These are phyloP conservation scores for Citrus mangshanensis DNA, from an alignment of 345 rosid species.

Conservation along the genomic window DNA sequence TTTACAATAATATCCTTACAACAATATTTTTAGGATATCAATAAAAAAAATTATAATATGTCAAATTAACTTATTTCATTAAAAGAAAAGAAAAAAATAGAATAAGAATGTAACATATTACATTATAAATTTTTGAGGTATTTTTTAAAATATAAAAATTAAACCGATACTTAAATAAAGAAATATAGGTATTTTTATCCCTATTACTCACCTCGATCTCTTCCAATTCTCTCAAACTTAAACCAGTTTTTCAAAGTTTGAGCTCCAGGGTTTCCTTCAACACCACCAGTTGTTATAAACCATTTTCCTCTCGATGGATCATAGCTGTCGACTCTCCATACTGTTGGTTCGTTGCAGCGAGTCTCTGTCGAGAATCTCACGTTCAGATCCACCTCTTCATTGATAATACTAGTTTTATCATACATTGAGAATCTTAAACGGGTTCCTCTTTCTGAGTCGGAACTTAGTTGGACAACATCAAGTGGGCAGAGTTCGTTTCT, in stretches of 20 bases:
- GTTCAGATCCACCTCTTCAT: neutral
- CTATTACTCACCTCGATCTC: no score
- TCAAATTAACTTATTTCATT: no score
- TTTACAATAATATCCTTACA: no score
- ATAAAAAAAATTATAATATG: no score
- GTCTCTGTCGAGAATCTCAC: neutral
- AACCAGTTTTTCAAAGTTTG: neutral
- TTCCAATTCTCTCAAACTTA: neutral
- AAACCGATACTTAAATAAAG: rapidly evolving
- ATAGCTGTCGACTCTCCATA: neutral
- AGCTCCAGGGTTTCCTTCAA: neutral
- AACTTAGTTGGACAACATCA: neutral
- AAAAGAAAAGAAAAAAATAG: no score
- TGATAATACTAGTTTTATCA: no score
- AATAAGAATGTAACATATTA: no score
- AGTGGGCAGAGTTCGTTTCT: slow-evolving; percentile 1
- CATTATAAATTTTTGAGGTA: rapidly evolving
- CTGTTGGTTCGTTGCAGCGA: neutral
- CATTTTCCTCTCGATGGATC: neutral
- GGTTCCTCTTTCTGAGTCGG: neutral
- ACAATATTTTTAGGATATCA: no score
- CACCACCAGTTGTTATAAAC: neutral
- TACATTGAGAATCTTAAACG: neutral
- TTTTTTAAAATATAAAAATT: no score
- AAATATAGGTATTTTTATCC: no score